phyloP scores from a whole-genome alignment of 2,329 filamentous ascomycete species.

The Aspergillus glaucus region DNA sequence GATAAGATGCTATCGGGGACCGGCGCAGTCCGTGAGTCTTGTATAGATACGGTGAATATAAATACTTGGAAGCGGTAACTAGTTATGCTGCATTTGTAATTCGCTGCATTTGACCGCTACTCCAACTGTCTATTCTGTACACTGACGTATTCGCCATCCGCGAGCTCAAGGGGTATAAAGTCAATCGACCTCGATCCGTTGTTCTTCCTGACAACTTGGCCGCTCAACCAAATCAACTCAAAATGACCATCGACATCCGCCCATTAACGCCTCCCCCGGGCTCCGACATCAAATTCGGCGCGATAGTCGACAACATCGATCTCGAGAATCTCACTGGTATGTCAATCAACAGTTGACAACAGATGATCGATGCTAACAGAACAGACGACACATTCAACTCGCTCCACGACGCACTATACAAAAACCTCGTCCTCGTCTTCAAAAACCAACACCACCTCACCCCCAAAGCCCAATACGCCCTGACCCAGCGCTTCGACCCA shows the following conservation, averaged over 20 bases:
- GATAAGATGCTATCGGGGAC: neutral
- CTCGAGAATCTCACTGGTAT: conserved; percentile 59
- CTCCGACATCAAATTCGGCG: conserved; percentile 53
- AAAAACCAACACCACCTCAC: conserved; percentile 60
- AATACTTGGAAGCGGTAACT: no score
- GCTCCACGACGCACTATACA: conserved; percentile 62
- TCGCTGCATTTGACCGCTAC: no score
- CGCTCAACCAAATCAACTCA: neutral
- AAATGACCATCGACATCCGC: neutral
- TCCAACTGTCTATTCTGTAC: no score
- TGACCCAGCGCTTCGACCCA: conserved; percentile 70
- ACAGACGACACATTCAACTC: conserved; percentile 58
- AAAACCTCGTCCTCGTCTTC: conserved; percentile 63
- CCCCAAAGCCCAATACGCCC: conserved; percentile 65
- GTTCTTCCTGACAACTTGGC: neutral
- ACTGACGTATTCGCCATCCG: no score
- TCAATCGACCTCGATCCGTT: no score
- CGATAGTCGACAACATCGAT: conserved; percentile 52
- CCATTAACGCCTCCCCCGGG: conserved; percentile 19
- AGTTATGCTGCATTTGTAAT: no score
- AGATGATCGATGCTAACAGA: conserved; percentile 6
- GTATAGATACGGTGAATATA: no score
- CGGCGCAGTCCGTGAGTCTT: neutral
- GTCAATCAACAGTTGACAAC: conserved; percentile 11
- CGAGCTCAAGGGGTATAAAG: no score